Conservation (phyloP, 352 stramenopile genomes). For the Peronospora farinosa region DNA sequence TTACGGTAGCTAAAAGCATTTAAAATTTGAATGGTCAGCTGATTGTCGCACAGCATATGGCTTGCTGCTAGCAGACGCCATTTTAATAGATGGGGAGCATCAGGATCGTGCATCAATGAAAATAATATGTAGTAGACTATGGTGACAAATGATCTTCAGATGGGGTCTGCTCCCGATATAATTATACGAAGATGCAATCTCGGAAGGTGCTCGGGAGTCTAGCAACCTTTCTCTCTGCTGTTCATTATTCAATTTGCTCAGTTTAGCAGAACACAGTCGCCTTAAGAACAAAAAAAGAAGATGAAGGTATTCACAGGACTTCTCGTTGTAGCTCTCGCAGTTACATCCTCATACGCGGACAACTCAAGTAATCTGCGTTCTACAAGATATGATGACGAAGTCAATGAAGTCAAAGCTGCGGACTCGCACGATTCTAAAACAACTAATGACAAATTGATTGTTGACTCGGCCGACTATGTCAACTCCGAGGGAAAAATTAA, state of each 20-base stretch:
- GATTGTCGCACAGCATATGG: constrained; percentile 8
- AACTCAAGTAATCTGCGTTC: too few species aligned
- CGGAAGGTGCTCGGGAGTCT: constrained; percentile 13
- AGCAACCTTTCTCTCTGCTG: constrained; percentile 1
- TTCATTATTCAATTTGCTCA: constrained; percentile 30
- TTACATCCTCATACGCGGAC: constrained; percentile 1
- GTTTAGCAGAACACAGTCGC: constrained; percentile 4
- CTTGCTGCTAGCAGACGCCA: constrained; percentile 23
- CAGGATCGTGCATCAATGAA: constrained; percentile 17
- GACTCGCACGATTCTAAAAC: too few species aligned
- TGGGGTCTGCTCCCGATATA: constrained; percentile 25
- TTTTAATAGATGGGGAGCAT: constrained; percentile 20
- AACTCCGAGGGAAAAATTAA: too few species aligned
- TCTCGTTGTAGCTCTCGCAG: constrained; percentile 21
- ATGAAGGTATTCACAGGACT: constrained; percentile 26
- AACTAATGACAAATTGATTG: too few species aligned
- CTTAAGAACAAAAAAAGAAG: constrained; percentile 14
- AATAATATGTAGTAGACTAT: constrained; percentile 20
- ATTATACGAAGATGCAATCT: constrained; percentile 14
- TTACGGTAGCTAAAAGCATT: too few species aligned
- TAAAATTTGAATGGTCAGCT: too few species aligned
- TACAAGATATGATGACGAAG: too few species aligned
- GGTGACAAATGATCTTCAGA: constrained; percentile 9
- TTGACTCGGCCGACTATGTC: too few species aligned
- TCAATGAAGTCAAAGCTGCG: too few species aligned